phyloP scores from a whole-genome alignment of 768 basidiomycete species.

The Boletus eberwhitei region DNA sequence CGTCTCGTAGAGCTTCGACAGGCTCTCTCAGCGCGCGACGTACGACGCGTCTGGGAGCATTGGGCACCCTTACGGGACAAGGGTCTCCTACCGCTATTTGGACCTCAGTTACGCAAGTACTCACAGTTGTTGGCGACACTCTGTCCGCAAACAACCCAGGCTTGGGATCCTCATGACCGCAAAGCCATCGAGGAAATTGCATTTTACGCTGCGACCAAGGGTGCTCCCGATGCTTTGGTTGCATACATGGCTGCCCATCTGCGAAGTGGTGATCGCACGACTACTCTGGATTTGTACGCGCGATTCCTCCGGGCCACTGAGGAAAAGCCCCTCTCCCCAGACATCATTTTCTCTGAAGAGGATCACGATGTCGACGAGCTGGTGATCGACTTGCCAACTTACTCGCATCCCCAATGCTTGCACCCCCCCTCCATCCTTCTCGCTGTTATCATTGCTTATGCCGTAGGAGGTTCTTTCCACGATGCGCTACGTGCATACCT shows the following conservation, averaged over 20 bases:
- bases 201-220: constrained; percentile 42
- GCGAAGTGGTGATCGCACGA: constrained; percentile 36
- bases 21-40: constrained; percentile 37
- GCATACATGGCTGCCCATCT: constrained; percentile 49
- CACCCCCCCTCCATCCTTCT: constrained; percentile 42
- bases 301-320: constrained; percentile 31
- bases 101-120: constrained; percentile 40
- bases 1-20: constrained; percentile 37
- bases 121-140: constrained; percentile 35
- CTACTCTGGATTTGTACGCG: constrained; percentile 45
- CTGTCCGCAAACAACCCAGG: constrained; percentile 19
- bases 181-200: constrained; percentile 46
- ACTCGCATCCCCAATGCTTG: constrained; percentile 8
- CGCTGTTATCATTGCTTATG: constrained; percentile 57
- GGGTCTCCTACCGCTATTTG: constrained; percentile 45
- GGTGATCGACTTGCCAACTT: constrained; percentile 20
- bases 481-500: constrained; percentile 48
- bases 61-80: constrained; percentile 46
- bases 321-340: constrained; percentile 18
- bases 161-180: constrained; percentile 30
- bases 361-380: constrained; percentile 26
- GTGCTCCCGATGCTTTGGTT: constrained; percentile 46
- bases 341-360: constrained; percentile 8
- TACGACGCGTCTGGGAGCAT: constrained; percentile 25
- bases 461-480: constrained; percentile 55